Percentiles rank a stretch among this genome's conserved stretches.
These are phyloP conservation scores for Discostella pseudostelligera DNA, from an alignment of 108 stramenopile species.

Conservation along the genomic window DNA sequence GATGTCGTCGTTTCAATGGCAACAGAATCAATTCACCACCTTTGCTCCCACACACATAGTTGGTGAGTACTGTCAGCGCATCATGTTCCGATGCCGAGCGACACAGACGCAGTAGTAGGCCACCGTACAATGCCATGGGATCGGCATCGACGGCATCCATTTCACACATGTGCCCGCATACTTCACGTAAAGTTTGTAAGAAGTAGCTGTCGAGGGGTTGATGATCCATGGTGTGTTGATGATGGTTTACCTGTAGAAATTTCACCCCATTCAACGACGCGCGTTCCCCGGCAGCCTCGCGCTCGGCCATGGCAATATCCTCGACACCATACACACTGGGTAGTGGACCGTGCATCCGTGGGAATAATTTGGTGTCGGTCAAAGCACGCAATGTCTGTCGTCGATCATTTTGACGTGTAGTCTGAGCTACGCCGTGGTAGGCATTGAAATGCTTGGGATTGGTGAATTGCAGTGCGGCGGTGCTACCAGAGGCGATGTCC, in stretches of 20 bases:
- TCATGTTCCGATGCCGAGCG: slow-evolving; percentile 36
- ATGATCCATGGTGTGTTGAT: neutral
- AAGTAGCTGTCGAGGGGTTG: slow-evolving; percentile 42
- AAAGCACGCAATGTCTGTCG: slow-evolving; percentile 31
- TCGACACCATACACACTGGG: slow-evolving; percentile 24
- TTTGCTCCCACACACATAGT: slow-evolving; percentile 11
- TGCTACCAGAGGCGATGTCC: too few relatives aligned
- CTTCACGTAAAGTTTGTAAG: slow-evolving; percentile 47
- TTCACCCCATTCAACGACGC: slow-evolving; percentile 59
- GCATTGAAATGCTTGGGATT: slow-evolving; percentile 20
- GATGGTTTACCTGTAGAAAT: slow-evolving; percentile 34
- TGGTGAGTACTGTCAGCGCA: slow-evolving; percentile 29
- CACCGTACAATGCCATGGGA: slow-evolving; percentile 51
- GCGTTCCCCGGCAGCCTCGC: slow-evolving; percentile 48
- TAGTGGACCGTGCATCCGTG: slow-evolving; percentile 23
- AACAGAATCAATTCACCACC: slow-evolving; percentile 39
- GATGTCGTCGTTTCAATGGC: slow-evolving; percentile 41
- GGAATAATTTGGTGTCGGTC: slow-evolving; percentile 11
- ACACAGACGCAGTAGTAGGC: slow-evolving; percentile 36
- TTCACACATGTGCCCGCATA: slow-evolving; percentile 51
- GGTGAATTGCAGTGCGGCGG: neutral
- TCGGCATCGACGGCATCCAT: slow-evolving; percentile 49
- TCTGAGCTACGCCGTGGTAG: slow-evolving; percentile 14
- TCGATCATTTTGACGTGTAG: slow-evolving; percentile 32
- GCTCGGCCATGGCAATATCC: slow-evolving; percentile 58